phyloP scores from a whole-genome alignment of 352 stramenopile genomes.

The Phytopythium cucurbitacearum region DNA sequence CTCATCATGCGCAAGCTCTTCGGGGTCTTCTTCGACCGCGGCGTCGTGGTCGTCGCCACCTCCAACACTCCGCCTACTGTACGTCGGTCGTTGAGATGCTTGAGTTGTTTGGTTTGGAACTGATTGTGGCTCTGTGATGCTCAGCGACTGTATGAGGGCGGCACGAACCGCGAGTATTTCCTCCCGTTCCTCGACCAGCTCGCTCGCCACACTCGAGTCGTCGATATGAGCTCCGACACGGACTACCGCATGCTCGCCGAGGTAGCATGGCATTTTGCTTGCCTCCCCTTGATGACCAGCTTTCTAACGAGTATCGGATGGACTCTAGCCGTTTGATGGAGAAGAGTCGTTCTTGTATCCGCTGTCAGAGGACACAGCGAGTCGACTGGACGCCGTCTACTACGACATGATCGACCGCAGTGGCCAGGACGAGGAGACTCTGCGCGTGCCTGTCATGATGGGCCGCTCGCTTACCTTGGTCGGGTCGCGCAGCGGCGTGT shows the following conservation, averaged over 20 bases:
- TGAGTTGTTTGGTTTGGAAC: not conserved
- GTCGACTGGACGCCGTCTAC: slow-evolving; percentile 44
- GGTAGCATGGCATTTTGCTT: not conserved
- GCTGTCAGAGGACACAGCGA: slow-evolving; percentile 22
- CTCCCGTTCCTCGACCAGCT: slow-evolving; percentile 95
- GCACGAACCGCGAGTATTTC: slow-evolving; percentile 96
- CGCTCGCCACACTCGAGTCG: slow-evolving; percentile 80
- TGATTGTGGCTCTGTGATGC: slow-evolving; percentile 10
- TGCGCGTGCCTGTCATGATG: slow-evolving; percentile 80
- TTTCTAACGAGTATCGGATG: not conserved
- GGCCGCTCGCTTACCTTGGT: slow-evolving; percentile 50
- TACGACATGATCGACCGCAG: slow-evolving; percentile 18
- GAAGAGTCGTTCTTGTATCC: slow-evolving; percentile 58
- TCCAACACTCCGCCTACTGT: slow-evolving; percentile 88
- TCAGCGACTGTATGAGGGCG: slow-evolving; percentile 92
- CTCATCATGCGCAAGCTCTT: slow-evolving; percentile 97
- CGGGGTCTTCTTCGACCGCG: slow-evolving; percentile 80
- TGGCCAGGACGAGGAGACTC: slow-evolving; percentile 16
- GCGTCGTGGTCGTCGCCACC: slow-evolving; percentile 94
- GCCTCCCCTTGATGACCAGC: not conserved
- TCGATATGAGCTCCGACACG: slow-evolving; percentile 60
- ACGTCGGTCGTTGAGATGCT: not conserved
- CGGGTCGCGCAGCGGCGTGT: slow-evolving; percentile 37
- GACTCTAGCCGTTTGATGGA: slow-evolving; percentile 9
- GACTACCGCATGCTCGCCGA: slow-evolving; percentile 73